Evolutionary conservation across 441 rosid genomes (phyloP), one percentile per base, ranked within the genome.

Genomic region (Pelargonium citronellum): DNA sequence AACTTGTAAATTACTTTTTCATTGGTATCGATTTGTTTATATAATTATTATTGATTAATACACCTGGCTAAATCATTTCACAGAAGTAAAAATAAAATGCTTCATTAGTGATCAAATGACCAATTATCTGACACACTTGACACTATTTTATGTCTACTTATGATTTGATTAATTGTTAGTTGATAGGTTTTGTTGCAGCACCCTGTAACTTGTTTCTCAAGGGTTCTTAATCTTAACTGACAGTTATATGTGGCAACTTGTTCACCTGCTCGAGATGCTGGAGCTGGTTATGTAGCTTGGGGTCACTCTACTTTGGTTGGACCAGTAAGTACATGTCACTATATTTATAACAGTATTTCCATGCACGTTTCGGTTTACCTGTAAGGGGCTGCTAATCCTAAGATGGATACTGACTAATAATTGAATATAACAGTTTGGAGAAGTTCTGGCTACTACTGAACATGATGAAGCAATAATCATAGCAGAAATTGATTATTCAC

Each of bases 221-320:
- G 19, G 69, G 22, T 67, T 61, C 57, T 75, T 69, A 55, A 27
- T 44, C 67, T 47, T 69, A 55, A 71, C 73, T 79, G 73, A 43
- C 84, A 94, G 97, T 72, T 94, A 73, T 94, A 89, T 68, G 97
- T 94, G 2, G 97, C 96, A 63, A 94, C 99, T 39, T 94, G 96
- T 73, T 90, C 97, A 16, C 99, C 97, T 69, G 97, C 97, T 64
- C 80, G 96, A 78, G 96, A 87, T 77, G 80, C 79, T 47, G 86
- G 82, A 73, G 91, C 89, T 39, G 80, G 89, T 73, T 95, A 90
- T 74, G 87, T 89, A 61, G 96, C 99, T 51, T 95, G 99, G 97
- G 99, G 99, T n/a, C 99, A 94, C 79, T 94, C 99, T 47, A 91
- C 96, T 68, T 89, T 91, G 49, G 84, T 90, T 20, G 99, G 96